These are phyloP conservation scores for Solanum piurae DNA, from an alignment of 257 asterid species.

Conservation along the genomic window DNA sequence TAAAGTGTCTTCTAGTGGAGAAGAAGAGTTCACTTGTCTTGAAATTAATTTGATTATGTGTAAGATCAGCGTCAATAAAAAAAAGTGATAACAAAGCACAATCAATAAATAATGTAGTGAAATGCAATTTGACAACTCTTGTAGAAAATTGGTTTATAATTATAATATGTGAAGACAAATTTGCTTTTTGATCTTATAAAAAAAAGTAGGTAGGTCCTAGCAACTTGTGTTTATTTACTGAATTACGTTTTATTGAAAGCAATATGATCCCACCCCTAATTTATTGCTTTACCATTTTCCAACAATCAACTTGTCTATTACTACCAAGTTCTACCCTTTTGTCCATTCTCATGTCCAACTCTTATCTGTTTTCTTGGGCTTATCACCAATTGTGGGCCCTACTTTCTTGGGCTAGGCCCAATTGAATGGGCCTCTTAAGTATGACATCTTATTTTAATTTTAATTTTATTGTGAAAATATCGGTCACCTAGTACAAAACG, in stretches of 20 bases:
- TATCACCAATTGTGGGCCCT: not conserved
- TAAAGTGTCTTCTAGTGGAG: not conserved
- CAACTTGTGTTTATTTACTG: constrained; percentile 8
- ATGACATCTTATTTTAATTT: not conserved
- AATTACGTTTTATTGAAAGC: constrained; percentile 2
- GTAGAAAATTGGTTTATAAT: not conserved
- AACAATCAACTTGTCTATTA: not conserved
- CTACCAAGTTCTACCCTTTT: not conserved
- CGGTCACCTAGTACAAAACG: not conserved
- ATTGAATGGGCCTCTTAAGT: not conserved
- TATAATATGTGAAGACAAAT: not conserved
- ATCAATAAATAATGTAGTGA: not conserved
- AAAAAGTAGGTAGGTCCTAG: not conserved
- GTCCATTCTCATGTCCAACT: not conserved
- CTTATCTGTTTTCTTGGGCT: constrained; percentile 8
- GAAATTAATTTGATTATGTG: not conserved
- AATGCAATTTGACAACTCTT: not conserved
- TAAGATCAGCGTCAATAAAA: not conserved
- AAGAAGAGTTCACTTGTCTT: not conserved
- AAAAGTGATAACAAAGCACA: not conserved
- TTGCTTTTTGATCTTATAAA: not conserved
- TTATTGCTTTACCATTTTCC: constrained; percentile 8
- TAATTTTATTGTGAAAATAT: not conserved
- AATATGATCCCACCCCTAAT: constrained; percentile 5
- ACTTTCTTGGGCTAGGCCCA: not conserved